Conservation (phyloP, 306 rosid species). For the Fragaria iinumae region DNA sequence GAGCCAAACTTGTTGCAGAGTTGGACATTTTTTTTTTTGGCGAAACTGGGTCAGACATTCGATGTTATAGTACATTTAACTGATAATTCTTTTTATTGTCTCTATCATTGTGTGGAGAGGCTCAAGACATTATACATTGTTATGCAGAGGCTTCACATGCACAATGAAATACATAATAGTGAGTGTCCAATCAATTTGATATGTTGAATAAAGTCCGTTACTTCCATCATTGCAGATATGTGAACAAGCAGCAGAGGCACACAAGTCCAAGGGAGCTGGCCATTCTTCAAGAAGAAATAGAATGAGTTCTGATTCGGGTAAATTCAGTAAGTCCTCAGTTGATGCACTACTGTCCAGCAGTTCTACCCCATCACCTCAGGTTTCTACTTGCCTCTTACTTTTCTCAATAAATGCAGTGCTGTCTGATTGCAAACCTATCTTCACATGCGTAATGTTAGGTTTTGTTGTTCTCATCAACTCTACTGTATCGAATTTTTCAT, state of each 20-base stretch:
- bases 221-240: conserved; percentile 63
- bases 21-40: too few relatives aligned
- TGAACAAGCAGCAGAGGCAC: conserved; percentile 96
- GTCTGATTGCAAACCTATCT: not conserved
- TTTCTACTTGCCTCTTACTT: conserved; percentile 19
- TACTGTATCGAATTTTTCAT: not conserved
- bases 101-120: not conserved
- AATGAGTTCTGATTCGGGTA: conserved; percentile 57
- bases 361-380: conserved; percentile 44
- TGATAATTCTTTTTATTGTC: not conserved
- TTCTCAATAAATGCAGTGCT: not conserved
- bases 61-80: not conserved
- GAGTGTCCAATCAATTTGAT: not conserved
- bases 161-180: not conserved
- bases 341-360: conserved; percentile 77
- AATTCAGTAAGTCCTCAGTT: conserved; percentile 67
- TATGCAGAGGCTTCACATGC: not conserved
- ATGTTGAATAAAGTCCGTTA: conserved; percentile 8
- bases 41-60: too few relatives aligned
- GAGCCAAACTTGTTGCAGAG: not conserved
- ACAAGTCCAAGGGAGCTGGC: conserved; percentile 70
- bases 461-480: not conserved
- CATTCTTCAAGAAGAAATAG: conserved; percentile 73
- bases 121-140: not conserved
- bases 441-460: not conserved